Conservation (phyloP, 2,329 filamentous ascomycete species). For the Sclerotinia minor region DNA sequence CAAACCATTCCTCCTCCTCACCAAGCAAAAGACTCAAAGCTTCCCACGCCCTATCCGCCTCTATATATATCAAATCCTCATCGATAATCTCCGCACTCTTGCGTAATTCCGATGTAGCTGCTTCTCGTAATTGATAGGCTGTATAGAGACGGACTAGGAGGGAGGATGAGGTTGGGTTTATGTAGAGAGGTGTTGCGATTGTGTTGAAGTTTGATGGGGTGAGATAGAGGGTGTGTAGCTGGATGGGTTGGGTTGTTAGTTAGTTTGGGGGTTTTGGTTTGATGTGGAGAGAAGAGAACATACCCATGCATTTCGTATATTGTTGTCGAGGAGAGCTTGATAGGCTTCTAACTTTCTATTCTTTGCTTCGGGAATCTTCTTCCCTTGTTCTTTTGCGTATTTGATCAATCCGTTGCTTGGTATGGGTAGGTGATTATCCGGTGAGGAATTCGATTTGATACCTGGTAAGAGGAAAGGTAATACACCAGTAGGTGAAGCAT, state of each 20-base stretch:
- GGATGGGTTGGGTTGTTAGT: not conserved
- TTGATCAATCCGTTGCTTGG: slow-evolving; percentile 66
- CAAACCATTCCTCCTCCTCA: slow-evolving; percentile 60
- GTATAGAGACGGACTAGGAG: slow-evolving; percentile 63
- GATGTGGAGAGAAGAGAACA: slow-evolving; percentile 29
- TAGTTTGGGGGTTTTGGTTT: not conserved
- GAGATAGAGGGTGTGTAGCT: slow-evolving; percentile 83
- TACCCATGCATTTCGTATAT: slow-evolving; percentile 85
- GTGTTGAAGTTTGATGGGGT: slow-evolving; percentile 61
- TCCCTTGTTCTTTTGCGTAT: slow-evolving; percentile 60
- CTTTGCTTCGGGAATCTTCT: slow-evolving; percentile 49
- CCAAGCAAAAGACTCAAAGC: slow-evolving; percentile 62
- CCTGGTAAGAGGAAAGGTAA: slow-evolving; percentile 80
- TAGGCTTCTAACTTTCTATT: slow-evolving; percentile 66
- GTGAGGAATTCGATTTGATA: slow-evolving; percentile 35
- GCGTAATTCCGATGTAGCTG: slow-evolving; percentile 73
- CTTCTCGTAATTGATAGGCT: slow-evolving; percentile 65
- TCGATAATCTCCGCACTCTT: slow-evolving; percentile 61
- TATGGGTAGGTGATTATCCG: slow-evolving; percentile 49
- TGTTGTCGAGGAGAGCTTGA: slow-evolving; percentile 71
- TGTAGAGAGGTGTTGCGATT: slow-evolving; percentile 72
- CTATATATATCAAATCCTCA: slow-evolving; percentile 56
- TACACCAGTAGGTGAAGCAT: slow-evolving; percentile 85
- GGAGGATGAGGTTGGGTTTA: slow-evolving; percentile 63
- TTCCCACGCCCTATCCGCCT: slow-evolving; percentile 62